Evolutionary conservation across 495 filamentous ascomycete species (phyloP).

Genomic region (Aspergillus nidulans): DNA sequence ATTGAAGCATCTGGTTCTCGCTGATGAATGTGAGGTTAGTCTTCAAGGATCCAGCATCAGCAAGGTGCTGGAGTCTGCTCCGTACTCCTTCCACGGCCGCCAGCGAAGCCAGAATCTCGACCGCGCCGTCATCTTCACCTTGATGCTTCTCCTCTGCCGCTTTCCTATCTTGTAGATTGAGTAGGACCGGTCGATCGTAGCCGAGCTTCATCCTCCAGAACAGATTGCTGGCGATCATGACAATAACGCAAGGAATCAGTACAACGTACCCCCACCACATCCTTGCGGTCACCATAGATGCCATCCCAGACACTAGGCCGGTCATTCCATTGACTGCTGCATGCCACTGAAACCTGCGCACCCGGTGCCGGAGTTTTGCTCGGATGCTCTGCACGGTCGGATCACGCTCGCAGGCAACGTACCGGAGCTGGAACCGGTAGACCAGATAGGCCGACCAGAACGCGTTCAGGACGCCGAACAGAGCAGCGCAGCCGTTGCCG

Average conservation of each 20-base stretch:
- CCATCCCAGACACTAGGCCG: slow-evolving; percentile 46
- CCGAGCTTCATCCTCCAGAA: slow-evolving; percentile 44
- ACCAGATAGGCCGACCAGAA: slow-evolving; percentile 40
- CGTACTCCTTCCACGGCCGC: not conserved
- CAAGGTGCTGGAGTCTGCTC: not conserved
- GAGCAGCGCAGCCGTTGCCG: slow-evolving; percentile 7
- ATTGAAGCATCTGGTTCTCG: not conserved
- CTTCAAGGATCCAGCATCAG: not conserved
- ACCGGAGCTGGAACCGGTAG: slow-evolving; percentile 31
- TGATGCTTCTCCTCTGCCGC: not conserved
- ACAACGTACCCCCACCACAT: slow-evolving; percentile 49
- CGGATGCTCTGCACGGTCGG: slow-evolving; percentile 3
- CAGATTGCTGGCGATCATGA: slow-evolving; percentile 37
- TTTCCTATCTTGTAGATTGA: not conserved
- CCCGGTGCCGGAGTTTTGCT: slow-evolving; percentile 27
- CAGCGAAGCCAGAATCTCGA: not conserved
- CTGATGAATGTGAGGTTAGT: not conserved
- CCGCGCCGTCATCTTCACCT: not conserved
- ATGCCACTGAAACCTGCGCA: slow-evolving; percentile 37
- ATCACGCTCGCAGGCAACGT: not conserved
- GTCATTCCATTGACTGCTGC: slow-evolving; percentile 35
- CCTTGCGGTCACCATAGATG: slow-evolving; percentile 45
- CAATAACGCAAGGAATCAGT: slow-evolving; percentile 44
- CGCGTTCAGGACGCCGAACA: slow-evolving; percentile 36
- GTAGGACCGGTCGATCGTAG: slow-evolving; percentile 35